Conservation (phyloP, 805 yeast genomes). For the Candida loeiensis region DNA sequence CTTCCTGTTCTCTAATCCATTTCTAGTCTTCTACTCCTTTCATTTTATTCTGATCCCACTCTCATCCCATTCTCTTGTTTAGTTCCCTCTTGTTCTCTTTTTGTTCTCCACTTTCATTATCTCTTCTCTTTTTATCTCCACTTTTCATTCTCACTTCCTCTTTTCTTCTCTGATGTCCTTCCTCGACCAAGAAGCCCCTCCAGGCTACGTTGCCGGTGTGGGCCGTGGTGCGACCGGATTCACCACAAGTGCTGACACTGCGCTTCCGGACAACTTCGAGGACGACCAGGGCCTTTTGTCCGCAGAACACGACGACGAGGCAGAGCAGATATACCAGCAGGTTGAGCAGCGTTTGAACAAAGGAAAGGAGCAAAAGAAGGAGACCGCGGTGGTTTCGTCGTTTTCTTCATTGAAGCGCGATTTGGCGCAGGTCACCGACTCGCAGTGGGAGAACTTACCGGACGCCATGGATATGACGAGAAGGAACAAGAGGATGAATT, state of each 20-base stretch:
- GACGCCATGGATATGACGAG: constrained; percentile 87
- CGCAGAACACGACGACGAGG: constrained; percentile 59
- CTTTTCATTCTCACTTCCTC: no score
- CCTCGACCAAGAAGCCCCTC: constrained; percentile 81
- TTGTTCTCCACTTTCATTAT: no score
- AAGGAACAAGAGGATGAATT: constrained; percentile 67
- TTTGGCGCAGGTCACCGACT: constrained; percentile 54
- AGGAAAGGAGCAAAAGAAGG: constrained; percentile 26
- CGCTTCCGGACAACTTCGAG: constrained; percentile 32
- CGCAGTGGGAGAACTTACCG: constrained; percentile 80
- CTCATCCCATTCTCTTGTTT: not conserved
- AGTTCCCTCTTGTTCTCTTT: not conserved
- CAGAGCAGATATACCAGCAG: constrained; percentile 62
- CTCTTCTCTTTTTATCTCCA: not conserved
- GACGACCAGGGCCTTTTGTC: constrained; percentile 16
- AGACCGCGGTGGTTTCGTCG: not conserved
- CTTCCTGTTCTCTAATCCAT: not conserved
- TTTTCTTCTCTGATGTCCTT: constrained; percentile 42
- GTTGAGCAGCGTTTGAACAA: constrained; percentile 56
- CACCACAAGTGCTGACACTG: constrained; percentile 77
- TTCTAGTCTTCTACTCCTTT: not conserved
- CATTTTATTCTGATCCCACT: not conserved
- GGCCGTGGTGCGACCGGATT: constrained; percentile 97
- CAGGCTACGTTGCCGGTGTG: constrained; percentile 85
- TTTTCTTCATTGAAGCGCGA: constrained; percentile 60